Conservation (phyloP, 192 early-diverging fungal species). For the Coemansia guatemalensis region DNA sequence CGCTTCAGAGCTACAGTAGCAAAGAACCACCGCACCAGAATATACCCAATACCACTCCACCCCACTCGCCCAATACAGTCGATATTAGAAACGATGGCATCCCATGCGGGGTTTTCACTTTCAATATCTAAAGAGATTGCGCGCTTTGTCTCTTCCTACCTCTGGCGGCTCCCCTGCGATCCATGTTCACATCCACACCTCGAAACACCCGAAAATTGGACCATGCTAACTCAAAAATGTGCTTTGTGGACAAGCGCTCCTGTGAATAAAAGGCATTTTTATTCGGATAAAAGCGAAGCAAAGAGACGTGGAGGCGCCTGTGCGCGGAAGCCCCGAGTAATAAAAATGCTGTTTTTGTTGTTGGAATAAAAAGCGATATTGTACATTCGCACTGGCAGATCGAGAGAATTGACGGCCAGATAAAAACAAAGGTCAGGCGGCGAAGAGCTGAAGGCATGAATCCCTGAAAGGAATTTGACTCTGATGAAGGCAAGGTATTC, state of each 20-base stretch:
- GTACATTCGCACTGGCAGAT: conserved; percentile 50
- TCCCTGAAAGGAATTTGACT: background rate
- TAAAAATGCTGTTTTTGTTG: background rate
- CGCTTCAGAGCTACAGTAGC: conserved; percentile 39
- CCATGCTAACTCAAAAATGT: background rate
- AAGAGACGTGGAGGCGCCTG: background rate
- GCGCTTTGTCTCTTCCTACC: background rate
- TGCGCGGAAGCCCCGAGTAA: background rate
- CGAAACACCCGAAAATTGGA: background rate
- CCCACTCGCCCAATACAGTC: background rate
- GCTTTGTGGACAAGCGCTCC: background rate
- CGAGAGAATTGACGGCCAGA: background rate
- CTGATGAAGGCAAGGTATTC: background rate
- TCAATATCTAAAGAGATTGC: background rate
- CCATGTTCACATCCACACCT: background rate
- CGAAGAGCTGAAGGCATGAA: background rate
- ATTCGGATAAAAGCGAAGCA: background rate
- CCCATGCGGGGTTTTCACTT: background rate
- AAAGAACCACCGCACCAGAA: background rate
- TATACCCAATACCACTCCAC: background rate
- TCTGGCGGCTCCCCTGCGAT: background rate
- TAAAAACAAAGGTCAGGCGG: background rate
- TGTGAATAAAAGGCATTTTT: background rate
- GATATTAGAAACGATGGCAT: background rate
- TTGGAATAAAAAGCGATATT: conserved; percentile 35